phyloP scores from a whole-genome alignment of 768 basidiomycete species.

The Arthromyces matolae region DNA sequence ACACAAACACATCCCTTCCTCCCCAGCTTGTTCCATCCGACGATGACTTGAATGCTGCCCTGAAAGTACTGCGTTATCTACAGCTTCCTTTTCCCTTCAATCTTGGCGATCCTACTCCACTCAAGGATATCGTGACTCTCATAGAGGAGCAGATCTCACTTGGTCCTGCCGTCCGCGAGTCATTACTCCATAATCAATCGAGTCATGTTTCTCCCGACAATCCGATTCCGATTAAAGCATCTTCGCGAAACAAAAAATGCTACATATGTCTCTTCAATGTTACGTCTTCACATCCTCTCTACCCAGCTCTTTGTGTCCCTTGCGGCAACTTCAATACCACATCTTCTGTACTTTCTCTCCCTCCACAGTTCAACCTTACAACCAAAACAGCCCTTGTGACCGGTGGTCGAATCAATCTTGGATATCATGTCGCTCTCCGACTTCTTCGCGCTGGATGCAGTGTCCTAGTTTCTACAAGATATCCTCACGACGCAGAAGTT shows the following conservation, averaged over 20 bases:
- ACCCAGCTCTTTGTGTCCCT: constrained; percentile 23
- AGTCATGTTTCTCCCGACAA: no score
- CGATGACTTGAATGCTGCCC: constrained; percentile 21
- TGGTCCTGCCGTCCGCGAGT: constrained; percentile 10
- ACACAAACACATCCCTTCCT: constrained; percentile 12
- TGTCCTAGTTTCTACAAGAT: constrained; percentile 29
- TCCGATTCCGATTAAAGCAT: no score
- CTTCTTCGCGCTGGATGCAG: constrained; percentile 29
- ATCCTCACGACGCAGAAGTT: constrained; percentile 29
- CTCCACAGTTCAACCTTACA: constrained; percentile 21
- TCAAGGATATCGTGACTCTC: constrained; percentile 15
- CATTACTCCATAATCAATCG: no score
- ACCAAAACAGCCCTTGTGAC: constrained; percentile 29
- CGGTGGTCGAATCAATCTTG: constrained; percentile 33
- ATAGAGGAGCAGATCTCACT: constrained; percentile 20
- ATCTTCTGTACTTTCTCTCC: constrained; percentile 24
- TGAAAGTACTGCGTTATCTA: constrained; percentile 25
- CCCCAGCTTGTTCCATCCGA: constrained; percentile 22
- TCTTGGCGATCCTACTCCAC: constrained; percentile 11
- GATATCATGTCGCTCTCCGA: constrained; percentile 28
- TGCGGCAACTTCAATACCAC: constrained; percentile 29
- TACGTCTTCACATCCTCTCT: constrained; percentile 19
- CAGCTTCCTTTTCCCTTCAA: constrained; percentile 19
- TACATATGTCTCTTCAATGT: constrained; percentile 26
- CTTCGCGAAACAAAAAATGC: constrained; percentile 13